Evolutionary conservation across 78 protist genomes (phyloP).

Genomic region (Andalucia godoyi): DNA sequence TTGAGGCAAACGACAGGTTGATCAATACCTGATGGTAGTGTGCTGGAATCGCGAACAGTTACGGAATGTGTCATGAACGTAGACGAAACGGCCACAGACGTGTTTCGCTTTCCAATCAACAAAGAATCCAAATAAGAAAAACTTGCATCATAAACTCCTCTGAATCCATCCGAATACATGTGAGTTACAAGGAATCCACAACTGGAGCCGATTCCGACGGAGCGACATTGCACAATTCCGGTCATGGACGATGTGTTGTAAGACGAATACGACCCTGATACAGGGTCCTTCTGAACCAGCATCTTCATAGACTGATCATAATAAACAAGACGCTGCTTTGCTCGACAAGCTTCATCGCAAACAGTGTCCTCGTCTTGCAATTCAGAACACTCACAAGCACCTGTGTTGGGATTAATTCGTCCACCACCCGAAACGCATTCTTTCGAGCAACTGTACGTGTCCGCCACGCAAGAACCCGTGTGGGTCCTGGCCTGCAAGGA

Average conservation of each 20-base stretch:
- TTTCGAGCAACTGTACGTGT: not conserved
- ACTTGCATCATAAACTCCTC: not conserved
- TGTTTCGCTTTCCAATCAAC: not conserved
- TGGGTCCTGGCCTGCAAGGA: not conserved
- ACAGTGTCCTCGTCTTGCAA: not conserved
- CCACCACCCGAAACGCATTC: not conserved
- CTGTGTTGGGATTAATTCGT: not conserved
- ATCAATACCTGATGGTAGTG: not conserved
- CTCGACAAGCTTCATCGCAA: slow-evolving; percentile 6
- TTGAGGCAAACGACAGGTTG: slow-evolving; percentile 39
- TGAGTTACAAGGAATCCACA: not conserved
- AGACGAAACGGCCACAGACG: not conserved
- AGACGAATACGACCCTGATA: not conserved
- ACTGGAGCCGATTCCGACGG: not conserved
- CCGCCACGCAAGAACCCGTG: slow-evolving; percentile 22
- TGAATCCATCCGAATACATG: slow-evolving; percentile 3
- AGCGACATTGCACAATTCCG: not conserved
- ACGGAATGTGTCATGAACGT: not conserved
- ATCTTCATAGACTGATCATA: not conserved
- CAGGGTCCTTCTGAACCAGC: not conserved
- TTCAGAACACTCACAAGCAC: slow-evolving; percentile 3
- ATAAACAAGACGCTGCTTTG: not conserved
- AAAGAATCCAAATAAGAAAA: not conserved
- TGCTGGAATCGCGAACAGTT: not conserved
- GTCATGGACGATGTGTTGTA: not conserved